Evolutionary conservation across 2,329 filamentous ascomycete genomes (phyloP), one percentile per base, ranked within the genome.

Genomic region (Fusarium buharicum): DNA sequence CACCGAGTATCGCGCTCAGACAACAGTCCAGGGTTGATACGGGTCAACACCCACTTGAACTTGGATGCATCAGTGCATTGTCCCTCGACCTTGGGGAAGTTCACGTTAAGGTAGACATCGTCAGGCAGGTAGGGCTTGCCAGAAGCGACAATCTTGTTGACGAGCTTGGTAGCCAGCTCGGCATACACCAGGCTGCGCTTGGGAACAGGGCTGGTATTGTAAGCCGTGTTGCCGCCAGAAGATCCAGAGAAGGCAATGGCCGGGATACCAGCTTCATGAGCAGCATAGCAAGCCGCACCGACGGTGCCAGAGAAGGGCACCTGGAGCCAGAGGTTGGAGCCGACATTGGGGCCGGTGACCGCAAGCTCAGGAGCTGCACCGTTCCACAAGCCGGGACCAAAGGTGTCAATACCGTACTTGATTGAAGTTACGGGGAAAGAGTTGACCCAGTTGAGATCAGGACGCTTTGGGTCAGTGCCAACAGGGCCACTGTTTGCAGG

Each of bases 381-480:
- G 59, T 76, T 64, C 79, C 86, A 90, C 50, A 84, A 76, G 36
- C 79, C 75, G 0, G 82, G 81, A 0, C 80, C 82, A 31, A 87
- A 79, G 5, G 76, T 81, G 57, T 85, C 76, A 70, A 90, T 85
- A 33, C 88, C 88, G 71, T 84, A 83, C 54, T 84, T 82, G 69
- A 89, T 86, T 2, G 85, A 78, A 0, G 88, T 90, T 2, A 86
- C 85, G 0, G 89, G 88, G 74, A 79, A 90, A 1, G 86, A 88
- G 77, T 91, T 91, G 55, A 91, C 88, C 79, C 89, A 91, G 79
- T 90, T 88, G 40, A 90, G 79, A 6, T 84, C 82, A 31, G 68
- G 64, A 3, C 68, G 67, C 28, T 70, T 70, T 14, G 68, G 50
- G 68, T 91, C 89, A 64, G 75, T 73, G 34, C 88, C 88, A 14